Conservation (phyloP, 2,329 filamentous ascomycete species). For the Alternaria brassicae region DNA sequence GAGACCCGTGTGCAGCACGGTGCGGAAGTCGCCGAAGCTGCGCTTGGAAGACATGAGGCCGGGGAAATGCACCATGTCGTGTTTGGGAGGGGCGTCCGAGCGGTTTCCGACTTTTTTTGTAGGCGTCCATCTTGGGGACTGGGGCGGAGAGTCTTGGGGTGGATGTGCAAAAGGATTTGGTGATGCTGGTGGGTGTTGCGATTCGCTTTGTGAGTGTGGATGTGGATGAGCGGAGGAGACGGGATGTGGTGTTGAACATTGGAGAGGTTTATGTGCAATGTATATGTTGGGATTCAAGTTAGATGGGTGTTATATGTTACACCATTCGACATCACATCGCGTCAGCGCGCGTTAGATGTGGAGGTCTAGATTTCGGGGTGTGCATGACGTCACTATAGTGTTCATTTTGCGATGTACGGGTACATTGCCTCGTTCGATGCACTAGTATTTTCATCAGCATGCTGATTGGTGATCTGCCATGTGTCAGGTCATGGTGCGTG, state of each 20-base stretch:
- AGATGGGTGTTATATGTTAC: constrained; percentile 2
- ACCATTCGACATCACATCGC: background rate
- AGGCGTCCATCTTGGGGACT: constrained; percentile 27
- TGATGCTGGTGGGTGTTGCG: background rate
- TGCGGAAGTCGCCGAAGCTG: constrained; percentile 65
- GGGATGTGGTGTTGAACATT: constrained; percentile 36
- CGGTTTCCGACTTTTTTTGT: constrained; percentile 39
- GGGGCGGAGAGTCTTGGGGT: background rate
- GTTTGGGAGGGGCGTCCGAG: constrained; percentile 37
- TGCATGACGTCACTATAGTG: constrained; percentile 23
- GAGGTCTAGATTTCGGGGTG: constrained; percentile 6
- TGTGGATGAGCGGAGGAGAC: constrained; percentile 14
- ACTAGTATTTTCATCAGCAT: background rate
- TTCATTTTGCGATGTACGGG: constrained; percentile 10
- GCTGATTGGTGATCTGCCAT: background rate
- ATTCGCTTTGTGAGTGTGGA: background rate
- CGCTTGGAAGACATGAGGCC: constrained; percentile 62
- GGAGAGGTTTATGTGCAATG: constrained; percentile 1
- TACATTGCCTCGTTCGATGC: constrained; percentile 1
- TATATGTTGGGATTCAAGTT: background rate
- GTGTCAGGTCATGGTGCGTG: background rate
- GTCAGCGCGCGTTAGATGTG: constrained; percentile 8
- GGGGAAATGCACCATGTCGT: constrained; percentile 68
- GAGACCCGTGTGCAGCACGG: constrained; percentile 68
- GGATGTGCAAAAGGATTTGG: constrained; percentile 4